Evolutionary conservation across 78 protist species (phyloP), one percentile per base, ranked within the genome.

Genomic region (Speleostelium caveatum): DNA sequence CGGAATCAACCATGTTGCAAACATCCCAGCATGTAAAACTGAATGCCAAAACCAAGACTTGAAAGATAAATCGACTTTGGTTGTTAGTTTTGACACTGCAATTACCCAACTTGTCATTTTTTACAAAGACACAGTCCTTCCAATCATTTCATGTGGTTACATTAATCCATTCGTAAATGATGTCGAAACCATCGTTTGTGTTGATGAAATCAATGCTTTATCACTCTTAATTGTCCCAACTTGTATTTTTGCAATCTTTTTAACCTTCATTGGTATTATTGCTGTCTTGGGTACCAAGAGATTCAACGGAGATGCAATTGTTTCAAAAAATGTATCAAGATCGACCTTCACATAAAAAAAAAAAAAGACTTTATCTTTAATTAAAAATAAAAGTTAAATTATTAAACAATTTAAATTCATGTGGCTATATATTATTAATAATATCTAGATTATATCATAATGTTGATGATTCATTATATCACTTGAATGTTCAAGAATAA

Each of bases 131-230:
- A 14, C 36, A 24, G 79, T 69, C 10, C 2, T 42, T 4, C 91
- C 91, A 49, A 14, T 83, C 12, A 69, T 83, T 16, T 42, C 32
- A 26, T 83, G 91, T 32, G 26, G 65, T 2, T 39, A 69, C 33
- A 24, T 83, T 17, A 35, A 59, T 32, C 91, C 89, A 69, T 83
- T 83, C 42, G 28, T 83, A 10, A 26, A 69, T 26, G 75, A 67
- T 2, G 22, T 83, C 42, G 63, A 83, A 58, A 6, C 28, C 69
- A 67, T 51, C 21, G 66, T 83, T 32, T 83, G 91, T 71, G 63
- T 65, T 4, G 79, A 83, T 16, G 91, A 68, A 26, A 68, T 74
- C 16, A 59, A 33, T 39, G 33, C 69, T 16, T 58, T 74, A 24
- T 39, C 61, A 14, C 58, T 80, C 0, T 33, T 80, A 30, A 67